Conservation (phyloP, 2,329 filamentous ascomycete species). For the Diaporthe nobilis region DNA sequence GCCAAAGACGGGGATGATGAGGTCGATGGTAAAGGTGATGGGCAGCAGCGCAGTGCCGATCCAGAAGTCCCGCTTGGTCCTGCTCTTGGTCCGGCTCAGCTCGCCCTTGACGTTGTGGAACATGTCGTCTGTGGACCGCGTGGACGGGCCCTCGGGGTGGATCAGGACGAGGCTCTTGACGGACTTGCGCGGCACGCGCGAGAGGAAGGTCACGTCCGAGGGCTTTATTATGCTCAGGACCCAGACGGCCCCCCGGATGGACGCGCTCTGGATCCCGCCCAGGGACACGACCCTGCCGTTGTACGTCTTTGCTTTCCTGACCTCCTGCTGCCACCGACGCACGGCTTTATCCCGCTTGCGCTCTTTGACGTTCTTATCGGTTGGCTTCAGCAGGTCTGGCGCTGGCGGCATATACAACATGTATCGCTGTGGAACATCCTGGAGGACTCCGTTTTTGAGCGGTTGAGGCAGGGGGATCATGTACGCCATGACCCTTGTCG, state of each 20-base stretch:
- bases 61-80: constrained; percentile 24
- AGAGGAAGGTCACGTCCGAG: constrained; percentile 31
- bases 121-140: neutral
- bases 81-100: constrained; percentile 13
- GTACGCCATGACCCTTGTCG: constrained; percentile 20
- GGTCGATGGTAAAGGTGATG: constrained; percentile 14
- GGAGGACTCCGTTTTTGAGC: neutral
- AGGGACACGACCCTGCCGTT: constrained; percentile 22
- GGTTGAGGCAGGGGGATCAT: constrained; percentile 32
- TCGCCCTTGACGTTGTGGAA: constrained; percentile 24
- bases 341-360: constrained; percentile 34
- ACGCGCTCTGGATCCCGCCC: constrained; percentile 22
- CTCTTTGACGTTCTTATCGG: constrained; percentile 5
- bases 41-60: constrained; percentile 17
- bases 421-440: constrained; percentile 20
- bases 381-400: constrained; percentile 28
- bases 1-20: constrained; percentile 27
- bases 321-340: constrained; percentile 32
- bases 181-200: constrained; percentile 29
- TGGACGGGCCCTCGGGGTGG: constrained; percentile 3
- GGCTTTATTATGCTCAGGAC: constrained; percentile 18
- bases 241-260: constrained; percentile 29
- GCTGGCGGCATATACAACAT: constrained; percentile 33
- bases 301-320: constrained; percentile 30
- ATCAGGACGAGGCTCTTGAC: constrained; percentile 1